Evolutionary conservation across 495 filamentous ascomycete species (phyloP).

Genomic region (Hyaloscypha bicolor): DNA sequence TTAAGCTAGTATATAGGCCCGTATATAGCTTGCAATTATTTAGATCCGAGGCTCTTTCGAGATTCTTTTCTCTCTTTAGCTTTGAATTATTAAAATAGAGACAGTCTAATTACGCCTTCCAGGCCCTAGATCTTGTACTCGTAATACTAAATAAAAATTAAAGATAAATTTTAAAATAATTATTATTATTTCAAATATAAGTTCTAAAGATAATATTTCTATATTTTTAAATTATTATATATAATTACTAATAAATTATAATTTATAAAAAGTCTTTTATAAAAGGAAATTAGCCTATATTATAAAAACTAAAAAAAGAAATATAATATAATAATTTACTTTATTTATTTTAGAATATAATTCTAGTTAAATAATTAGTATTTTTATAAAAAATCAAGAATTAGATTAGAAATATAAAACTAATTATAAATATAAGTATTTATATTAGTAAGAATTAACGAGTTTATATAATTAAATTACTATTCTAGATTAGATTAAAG

Average conservation of each 20-base stretch:
- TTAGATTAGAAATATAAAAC: constrained; percentile 10
- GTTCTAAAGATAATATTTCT: constrained; percentile 3
- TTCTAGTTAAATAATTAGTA: constrained; percentile 16
- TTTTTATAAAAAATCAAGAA: constrained; percentile 15
- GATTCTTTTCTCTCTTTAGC: too few relatives aligned
- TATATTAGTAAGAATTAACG: too few relatives aligned
- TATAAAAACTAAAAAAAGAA: constrained; percentile 11
- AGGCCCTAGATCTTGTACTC: too few relatives aligned
- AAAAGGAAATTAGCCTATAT: constrained; percentile 1
- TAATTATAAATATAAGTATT: constrained; percentile 14
- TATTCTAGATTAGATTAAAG: constrained; percentile 7
- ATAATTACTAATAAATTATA: constrained; percentile 17
- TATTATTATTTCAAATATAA: constrained; percentile 9
- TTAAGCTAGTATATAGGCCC: too few relatives aligned
- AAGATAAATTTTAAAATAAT: constrained; percentile 9
- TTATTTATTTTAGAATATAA: constrained; percentile 13
- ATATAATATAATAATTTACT: constrained; percentile 15
- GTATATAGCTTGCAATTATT: too few relatives aligned
- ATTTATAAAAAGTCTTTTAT: constrained; percentile 14
- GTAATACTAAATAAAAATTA: too few relatives aligned
- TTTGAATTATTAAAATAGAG: too few relatives aligned
- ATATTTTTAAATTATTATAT: too few relatives aligned
- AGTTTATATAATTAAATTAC: constrained; percentile 17
- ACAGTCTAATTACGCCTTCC: too few relatives aligned
- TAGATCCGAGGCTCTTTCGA: too few relatives aligned